phyloP scores from a whole-genome alignment of 1,284 basidiomycete species.

The Entoloma clypeatum region DNA sequence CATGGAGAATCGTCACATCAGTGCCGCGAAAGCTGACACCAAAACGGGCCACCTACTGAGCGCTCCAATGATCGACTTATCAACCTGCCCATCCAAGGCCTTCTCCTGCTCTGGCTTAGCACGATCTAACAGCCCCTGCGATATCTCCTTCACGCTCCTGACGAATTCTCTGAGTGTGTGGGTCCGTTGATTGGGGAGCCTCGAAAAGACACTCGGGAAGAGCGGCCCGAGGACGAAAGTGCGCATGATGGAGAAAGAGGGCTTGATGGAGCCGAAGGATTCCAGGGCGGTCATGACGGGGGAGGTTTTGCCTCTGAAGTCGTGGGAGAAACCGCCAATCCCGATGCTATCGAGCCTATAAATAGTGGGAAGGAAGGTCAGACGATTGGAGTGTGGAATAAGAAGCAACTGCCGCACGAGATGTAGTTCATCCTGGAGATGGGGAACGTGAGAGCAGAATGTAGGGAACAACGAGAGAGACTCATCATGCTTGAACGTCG shows the following conservation, averaged over 20 bases:
- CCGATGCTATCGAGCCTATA: constrained; percentile 22
- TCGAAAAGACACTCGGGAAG: constrained; percentile 6
- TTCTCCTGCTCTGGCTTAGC: constrained; percentile 6
- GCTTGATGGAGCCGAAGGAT: constrained; percentile 15
- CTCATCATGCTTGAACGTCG: constrained; percentile 41
- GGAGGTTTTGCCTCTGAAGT: constrained; percentile 17
- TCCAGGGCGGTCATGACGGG: constrained; percentile 15
- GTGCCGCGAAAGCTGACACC: neutral
- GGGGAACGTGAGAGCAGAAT: neutral
- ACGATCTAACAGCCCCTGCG: constrained; percentile 11
- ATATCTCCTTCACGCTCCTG: constrained; percentile 13
- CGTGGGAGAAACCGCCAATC: constrained; percentile 18
- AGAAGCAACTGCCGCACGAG: constrained; percentile 36
- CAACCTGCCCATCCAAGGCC: constrained; percentile 4
- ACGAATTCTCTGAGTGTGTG: constrained; percentile 4
- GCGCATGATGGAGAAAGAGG: neutral
- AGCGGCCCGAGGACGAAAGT: constrained; percentile 4
- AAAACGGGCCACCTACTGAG: constrained; percentile 12
- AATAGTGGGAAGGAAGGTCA: neutral
- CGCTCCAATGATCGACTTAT: constrained; percentile 17
- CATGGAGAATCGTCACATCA: neutral
- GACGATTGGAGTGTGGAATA: too few species aligned
- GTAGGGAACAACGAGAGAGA: too few species aligned
- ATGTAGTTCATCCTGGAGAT: constrained; percentile 45
- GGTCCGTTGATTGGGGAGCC: constrained; percentile 7